A percentile compares a stretch with the other conserved stretches of the same genome.
Conservation (phyloP, 2,329 filamentous ascomycete genomes). For the Stachybotrys chlorohalonatus region DNA sequence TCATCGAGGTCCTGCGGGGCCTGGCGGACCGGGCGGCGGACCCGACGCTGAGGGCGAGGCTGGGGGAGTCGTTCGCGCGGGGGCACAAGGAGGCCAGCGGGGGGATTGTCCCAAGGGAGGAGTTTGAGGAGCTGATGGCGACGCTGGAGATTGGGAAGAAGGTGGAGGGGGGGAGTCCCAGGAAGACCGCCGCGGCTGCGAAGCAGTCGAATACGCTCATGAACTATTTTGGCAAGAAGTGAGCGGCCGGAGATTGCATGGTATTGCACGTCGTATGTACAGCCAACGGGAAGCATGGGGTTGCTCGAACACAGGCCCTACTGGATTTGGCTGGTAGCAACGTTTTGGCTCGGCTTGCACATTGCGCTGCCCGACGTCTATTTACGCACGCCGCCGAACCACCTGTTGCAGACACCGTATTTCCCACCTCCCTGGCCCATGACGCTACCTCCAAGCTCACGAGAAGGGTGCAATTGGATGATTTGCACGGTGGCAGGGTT, state of each 20-base stretch:
- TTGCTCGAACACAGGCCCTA: no score
- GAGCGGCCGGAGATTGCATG: background rate
- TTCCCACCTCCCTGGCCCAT: no score
- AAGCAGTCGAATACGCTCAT: conserved; percentile 45
- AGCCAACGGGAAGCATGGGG: no score
- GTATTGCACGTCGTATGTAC: background rate
- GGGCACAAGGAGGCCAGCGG: conserved; percentile 62
- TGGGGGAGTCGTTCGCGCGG: conserved; percentile 56
- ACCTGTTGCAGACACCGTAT: no score
- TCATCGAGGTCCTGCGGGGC: conserved; percentile 47
- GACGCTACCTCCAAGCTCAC: no score
- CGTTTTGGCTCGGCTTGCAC: no score
- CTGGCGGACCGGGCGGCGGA: conserved; percentile 36
- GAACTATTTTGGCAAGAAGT: conserved; percentile 42
- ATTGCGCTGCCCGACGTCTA: no score
- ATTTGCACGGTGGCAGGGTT: no score
- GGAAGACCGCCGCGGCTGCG: conserved; percentile 13
- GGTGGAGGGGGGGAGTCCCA: conserved; percentile 17
- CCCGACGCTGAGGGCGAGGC: conserved; percentile 29
- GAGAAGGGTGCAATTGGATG: no score
- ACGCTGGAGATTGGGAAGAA: conserved; percentile 51
- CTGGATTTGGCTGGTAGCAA: no score
- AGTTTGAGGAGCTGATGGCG: conserved; percentile 57
- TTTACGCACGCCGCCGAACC: no score
- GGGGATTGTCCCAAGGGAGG: conserved; percentile 48